These are phyloP conservation scores for Exidia glandulosa DNA, from an alignment of 768 basidiomycete species.

Conservation along the genomic window DNA sequence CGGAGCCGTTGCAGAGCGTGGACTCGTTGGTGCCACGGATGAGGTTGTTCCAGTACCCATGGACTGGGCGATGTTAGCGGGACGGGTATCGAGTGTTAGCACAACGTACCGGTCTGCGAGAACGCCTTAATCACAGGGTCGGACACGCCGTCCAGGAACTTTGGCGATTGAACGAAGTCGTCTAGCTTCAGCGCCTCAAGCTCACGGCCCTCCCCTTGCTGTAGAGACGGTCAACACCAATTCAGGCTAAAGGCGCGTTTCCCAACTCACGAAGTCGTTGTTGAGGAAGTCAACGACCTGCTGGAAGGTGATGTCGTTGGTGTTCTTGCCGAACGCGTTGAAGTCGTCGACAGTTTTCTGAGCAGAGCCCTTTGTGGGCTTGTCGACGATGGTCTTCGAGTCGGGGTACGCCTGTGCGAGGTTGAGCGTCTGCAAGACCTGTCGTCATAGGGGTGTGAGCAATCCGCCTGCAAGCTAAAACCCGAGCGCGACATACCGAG, in stretches of 20 bases:
- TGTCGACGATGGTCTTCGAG: constrained; percentile 82
- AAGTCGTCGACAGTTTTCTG: constrained; percentile 66
- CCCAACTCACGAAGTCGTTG: constrained; percentile 42
- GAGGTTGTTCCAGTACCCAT: constrained; percentile 76
- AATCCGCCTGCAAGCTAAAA: constrained; percentile 1
- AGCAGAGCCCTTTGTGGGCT: constrained; percentile 63
- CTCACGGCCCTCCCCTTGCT: constrained; percentile 74
- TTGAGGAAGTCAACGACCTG: constrained; percentile 60
- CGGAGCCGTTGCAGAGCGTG: constrained; percentile 44
- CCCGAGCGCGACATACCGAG: constrained; percentile 34
- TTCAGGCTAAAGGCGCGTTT: background rate
- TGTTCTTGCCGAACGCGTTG: constrained; percentile 20
- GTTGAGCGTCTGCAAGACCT: constrained; percentile 82
- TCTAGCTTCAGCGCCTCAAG: constrained; percentile 51
- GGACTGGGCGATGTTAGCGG: too few relatives aligned
- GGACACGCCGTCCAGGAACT: constrained; percentile 59
- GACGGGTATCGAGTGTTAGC: too few relatives aligned
- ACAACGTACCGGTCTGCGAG: too few relatives aligned
- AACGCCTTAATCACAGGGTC: constrained; percentile 63
- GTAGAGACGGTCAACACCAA: background rate
- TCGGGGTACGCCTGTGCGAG: constrained; percentile 65
- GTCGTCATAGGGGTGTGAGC: constrained; percentile 6
- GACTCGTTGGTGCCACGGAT: constrained; percentile 65
- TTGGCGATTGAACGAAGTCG: constrained; percentile 50
- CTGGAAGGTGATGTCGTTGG: constrained; percentile 43